Percentiles rank a stretch among this genome's conserved stretches.
Conservation (phyloP, 345 rosid genomes). For the Cardamine resedifolia region DNA sequence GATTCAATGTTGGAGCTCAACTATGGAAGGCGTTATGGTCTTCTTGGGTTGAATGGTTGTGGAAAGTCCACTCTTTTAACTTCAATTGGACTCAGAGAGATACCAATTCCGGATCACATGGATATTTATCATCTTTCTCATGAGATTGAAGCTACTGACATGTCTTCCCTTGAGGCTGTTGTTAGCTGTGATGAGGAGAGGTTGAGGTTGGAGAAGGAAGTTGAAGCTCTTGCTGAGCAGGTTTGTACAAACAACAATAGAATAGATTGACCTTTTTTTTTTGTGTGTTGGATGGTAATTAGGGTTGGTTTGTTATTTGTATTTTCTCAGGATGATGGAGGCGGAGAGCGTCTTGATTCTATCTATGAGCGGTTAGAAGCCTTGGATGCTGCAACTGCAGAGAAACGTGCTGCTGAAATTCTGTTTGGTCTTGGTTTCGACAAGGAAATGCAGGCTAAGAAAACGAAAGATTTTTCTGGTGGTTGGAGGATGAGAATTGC, state of each 20-base stretch:
- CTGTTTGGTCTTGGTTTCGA: conserved; percentile 92
- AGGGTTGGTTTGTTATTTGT: background rate
- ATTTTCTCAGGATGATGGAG: conserved; percentile 77
- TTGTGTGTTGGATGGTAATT: background rate
- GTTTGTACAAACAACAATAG: conserved; percentile 32
- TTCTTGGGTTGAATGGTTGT: conserved; percentile 96
- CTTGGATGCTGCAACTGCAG: conserved; percentile 93
- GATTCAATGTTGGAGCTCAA: conserved; percentile 95
- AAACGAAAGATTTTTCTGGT: conserved; percentile 93
- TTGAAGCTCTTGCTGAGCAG: conserved; percentile 69
- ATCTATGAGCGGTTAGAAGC: conserved; percentile 92
- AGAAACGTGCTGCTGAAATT: conserved; percentile 98
- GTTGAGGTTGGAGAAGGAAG: conserved; percentile 86
- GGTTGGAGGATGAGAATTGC: conserved; percentile 99
- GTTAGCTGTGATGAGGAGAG: conserved; percentile 95
- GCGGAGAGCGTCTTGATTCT: conserved; percentile 89
- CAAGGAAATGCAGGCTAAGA: conserved; percentile 92
- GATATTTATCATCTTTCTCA: conserved; percentile 85
- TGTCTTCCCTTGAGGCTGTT: conserved; percentile 90
- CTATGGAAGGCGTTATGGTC: conserved; percentile 97
- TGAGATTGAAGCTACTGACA: conserved; percentile 96
- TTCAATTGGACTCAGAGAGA: conserved; percentile 81
- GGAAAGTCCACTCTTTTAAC: conserved; percentile 94
- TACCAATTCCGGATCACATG: conserved; percentile 97
- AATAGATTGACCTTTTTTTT: background rate